Conservation (phyloP, 257 asterid genomes). For the Mentha longifolia region DNA sequence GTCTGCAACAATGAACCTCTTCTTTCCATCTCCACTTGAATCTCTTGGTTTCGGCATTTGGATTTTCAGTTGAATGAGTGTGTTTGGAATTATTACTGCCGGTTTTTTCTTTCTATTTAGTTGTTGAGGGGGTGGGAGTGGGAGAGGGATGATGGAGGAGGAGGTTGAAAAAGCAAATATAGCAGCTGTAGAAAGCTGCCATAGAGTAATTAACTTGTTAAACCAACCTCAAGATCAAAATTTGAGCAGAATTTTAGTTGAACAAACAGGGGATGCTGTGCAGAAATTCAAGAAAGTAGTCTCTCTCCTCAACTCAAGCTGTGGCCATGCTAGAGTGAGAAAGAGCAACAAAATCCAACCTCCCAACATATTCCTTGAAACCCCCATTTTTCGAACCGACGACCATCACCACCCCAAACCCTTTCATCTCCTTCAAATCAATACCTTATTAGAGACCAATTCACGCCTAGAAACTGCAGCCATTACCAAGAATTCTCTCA, state of each 20-base stretch:
- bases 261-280: conserved; percentile 78
- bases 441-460: conserved; percentile 22
- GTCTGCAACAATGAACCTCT: conserved; percentile 23
- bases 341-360: conserved; percentile 50
- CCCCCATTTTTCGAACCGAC: conserved; percentile 43
- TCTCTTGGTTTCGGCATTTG: conserved; percentile 23
- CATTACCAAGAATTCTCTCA: conserved; percentile 45
- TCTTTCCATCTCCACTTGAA: conserved; percentile 28
- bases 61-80: conserved; percentile 21
- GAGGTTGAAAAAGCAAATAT: conserved; percentile 76
- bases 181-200: conserved; percentile 85
- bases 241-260: conserved; percentile 51
- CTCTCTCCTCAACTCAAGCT: conserved; percentile 59
- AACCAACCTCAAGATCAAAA: conserved; percentile 62
- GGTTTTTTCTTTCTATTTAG: neutral
- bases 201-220: conserved; percentile 64
- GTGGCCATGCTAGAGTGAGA: conserved; percentile 90
- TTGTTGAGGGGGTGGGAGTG: neutral
- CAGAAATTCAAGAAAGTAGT: conserved; percentile 70
- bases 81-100: neutral
- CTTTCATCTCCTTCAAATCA: conserved; percentile 46
- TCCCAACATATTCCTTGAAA: conserved; percentile 62
- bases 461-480: conserved; percentile 46
- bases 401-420: conserved; percentile 50
- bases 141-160: conserved; percentile 91